Evolutionary conservation across 2,329 filamentous ascomycete genomes (phyloP).

Genomic region (Lithohypha guttulata): DNA sequence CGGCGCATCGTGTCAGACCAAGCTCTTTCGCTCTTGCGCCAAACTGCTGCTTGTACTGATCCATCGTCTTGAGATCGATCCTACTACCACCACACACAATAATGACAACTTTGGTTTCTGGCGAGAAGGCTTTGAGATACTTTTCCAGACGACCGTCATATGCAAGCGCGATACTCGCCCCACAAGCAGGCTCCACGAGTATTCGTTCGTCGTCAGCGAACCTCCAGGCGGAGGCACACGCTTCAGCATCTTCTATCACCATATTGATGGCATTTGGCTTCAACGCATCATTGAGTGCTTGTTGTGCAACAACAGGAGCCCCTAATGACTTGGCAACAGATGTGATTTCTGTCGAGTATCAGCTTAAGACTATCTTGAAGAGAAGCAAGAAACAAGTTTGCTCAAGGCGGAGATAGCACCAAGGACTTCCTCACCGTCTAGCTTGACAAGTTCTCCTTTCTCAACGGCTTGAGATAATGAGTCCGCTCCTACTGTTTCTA

Average conservation of each 20-base stretch:
- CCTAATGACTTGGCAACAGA: conserved; percentile 65
- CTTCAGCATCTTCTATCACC: conserved; percentile 63
- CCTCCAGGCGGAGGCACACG: conserved; percentile 62
- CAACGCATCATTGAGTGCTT: conserved; percentile 54
- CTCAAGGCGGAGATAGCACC: no score
- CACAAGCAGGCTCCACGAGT: conserved; percentile 74
- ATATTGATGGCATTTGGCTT: conserved; percentile 44
- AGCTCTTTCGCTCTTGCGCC: conserved; percentile 8
- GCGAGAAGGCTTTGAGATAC: conserved; percentile 11
- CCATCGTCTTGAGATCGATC: conserved; percentile 9
- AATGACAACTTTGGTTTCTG: conserved; percentile 10
- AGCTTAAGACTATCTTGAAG: no score
- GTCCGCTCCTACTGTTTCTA: conserved; percentile 66
- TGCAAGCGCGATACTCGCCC: conserved; percentile 53
- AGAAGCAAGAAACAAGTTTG: no score
- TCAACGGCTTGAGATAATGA: conserved; percentile 52
- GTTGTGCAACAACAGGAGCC: conserved; percentile 54
- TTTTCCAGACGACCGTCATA: conserved; percentile 14
- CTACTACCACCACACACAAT: conserved; percentile 10
- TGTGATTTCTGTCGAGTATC: conserved; percentile 60
- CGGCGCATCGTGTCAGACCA: conserved; percentile 1
- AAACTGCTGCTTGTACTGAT: conserved; percentile 10
- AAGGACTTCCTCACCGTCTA: no score
- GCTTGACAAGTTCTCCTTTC: conserved; percentile 45
- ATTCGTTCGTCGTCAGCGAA: conserved; percentile 73